A percentile compares a stretch with the other conserved stretches of the same genome.
Conservation (phyloP, 1,284 basidiomycete genomes). For the Pyrrhoderma noxium region DNA sequence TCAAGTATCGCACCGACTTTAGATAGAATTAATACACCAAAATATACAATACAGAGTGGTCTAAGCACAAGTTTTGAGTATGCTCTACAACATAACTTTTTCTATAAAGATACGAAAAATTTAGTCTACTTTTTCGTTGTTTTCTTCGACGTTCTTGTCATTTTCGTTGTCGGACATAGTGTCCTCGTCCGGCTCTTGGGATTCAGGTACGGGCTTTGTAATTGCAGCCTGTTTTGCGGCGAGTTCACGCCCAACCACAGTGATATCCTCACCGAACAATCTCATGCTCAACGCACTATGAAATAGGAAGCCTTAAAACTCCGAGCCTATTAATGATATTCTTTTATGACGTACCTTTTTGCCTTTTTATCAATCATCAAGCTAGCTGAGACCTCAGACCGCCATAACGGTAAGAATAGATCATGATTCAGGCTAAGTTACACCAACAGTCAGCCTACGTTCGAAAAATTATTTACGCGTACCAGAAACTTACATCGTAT, state of each 20-base stretch:
- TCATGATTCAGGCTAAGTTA: constrained; percentile 59
- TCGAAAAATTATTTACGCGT: not conserved
- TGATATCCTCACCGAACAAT: constrained; percentile 73
- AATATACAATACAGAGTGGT: too few relatives aligned
- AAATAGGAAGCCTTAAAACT: not conserved
- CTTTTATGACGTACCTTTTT: constrained; percentile 56
- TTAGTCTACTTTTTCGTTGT: constrained; percentile 14
- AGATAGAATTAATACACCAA: too few relatives aligned
- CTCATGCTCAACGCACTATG: constrained; percentile 68
- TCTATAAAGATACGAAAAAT: not conserved
- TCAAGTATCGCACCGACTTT: too few relatives aligned
- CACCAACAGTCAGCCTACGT: not conserved
- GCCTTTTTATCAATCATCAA: constrained; percentile 94
- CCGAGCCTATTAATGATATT: not conserved
- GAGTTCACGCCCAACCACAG: constrained; percentile 38
- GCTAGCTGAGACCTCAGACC: constrained; percentile 75
- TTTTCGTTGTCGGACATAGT: constrained; percentile 8
- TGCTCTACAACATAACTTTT: not conserved
- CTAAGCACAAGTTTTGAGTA: too few relatives aligned
- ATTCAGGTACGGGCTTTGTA: constrained; percentile 21
- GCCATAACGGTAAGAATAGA: constrained; percentile 84
- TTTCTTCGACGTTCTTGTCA: too few relatives aligned
- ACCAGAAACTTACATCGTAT: constrained; percentile 38
- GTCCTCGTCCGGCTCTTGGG: constrained; percentile 5
- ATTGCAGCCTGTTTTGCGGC: constrained; percentile 24